phyloP scores from a whole-genome alignment of 2,329 filamentous ascomycete genomes.

The Pezicula neosporulosa region DNA sequence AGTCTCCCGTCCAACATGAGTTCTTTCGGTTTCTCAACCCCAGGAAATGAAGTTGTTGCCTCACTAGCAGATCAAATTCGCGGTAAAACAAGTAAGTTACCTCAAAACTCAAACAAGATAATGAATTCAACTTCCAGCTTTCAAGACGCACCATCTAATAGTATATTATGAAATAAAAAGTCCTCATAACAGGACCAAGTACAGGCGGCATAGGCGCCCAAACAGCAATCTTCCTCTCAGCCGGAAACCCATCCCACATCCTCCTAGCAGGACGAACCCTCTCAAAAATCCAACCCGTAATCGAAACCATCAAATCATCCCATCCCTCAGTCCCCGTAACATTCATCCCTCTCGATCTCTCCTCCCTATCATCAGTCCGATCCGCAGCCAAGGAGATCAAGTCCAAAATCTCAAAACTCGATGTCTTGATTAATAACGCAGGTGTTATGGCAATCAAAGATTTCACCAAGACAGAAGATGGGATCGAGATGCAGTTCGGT shows the following conservation, averaged over 20 bases:
- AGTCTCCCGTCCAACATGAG: conserved; percentile 7
- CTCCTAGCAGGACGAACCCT: conserved; percentile 5
- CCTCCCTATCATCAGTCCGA: conserved; percentile 36
- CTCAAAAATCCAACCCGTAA: conserved; percentile 4
- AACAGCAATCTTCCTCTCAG: conserved; percentile 13
- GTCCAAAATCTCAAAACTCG: conserved; percentile 30
- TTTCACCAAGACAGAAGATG: conserved; percentile 29
- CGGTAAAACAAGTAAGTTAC: conserved; percentile 30
- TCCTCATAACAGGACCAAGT: conserved; percentile 6
- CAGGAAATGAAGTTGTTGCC: conserved; percentile 33
- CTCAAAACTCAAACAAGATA: neutral
- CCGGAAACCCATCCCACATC: conserved; percentile 13
- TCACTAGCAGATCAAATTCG: conserved; percentile 28
- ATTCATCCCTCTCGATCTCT: conserved; percentile 30
- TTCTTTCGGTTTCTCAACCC: conserved; percentile 30
- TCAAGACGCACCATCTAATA: neutral
- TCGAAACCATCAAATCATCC: conserved; percentile 1
- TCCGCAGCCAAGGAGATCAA: conserved; percentile 34
- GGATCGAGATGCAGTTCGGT: conserved; percentile 30
- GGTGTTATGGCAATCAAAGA: conserved; percentile 35
- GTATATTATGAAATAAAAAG: neutral
- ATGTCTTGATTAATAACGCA: conserved; percentile 41
- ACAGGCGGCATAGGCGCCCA: conserved; percentile 3
- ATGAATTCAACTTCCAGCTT: neutral
- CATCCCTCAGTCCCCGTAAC: neutral